Evolutionary conservation across 768 basidiomycete species (phyloP), one percentile per base, ranked within the genome.

Genomic region (Crepidotus variabilis): DNA sequence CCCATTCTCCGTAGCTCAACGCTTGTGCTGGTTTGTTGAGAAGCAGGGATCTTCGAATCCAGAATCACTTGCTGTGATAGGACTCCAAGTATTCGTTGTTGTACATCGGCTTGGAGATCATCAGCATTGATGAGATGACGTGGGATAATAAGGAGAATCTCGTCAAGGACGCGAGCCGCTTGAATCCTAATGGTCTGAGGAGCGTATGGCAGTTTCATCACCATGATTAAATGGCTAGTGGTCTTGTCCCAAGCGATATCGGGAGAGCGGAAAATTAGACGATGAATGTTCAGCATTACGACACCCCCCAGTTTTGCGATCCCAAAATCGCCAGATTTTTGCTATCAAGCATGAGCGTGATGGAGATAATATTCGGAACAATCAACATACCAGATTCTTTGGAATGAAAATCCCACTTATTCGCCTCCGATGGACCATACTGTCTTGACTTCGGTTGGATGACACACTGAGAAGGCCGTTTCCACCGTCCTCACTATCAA

Each of bases 321-420:
- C n/a, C 93, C 92, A 73, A 97, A 98, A 60, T 99, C 96, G 0
- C 91, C 92, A 0, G 89, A 81, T n/a, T 90, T 82, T 90, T 94
- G 56, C 18, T 23, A 60, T n/a, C 33, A 33, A 49, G 46, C 8
- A 52, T 43, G 43, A 18, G n/a, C 8, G 28, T 8, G 28, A 3
- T 28, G 28, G 28, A 20, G 45, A 20, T 20, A 35, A 36, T 23
- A 55, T 53, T 51, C 0, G 18, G 5, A 11, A 55, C 28, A 1
- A 2, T 4, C n/a, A n/a, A 43, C 22, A 22, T 60, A 92, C 90
- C 74, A 90, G 71, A 2, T 88, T 88, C 50, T 85, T 82, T 0
- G 90, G 87, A 16, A 94, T 76, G 67, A 90, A 89, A 23, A 98
- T 92, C 0, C 95, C 96, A 61, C 95, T 97, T 9, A 91, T 86